Evolutionary conservation across 2,329 filamentous ascomycete genomes (phyloP).

Genomic region (Trichoderma hamatum): DNA sequence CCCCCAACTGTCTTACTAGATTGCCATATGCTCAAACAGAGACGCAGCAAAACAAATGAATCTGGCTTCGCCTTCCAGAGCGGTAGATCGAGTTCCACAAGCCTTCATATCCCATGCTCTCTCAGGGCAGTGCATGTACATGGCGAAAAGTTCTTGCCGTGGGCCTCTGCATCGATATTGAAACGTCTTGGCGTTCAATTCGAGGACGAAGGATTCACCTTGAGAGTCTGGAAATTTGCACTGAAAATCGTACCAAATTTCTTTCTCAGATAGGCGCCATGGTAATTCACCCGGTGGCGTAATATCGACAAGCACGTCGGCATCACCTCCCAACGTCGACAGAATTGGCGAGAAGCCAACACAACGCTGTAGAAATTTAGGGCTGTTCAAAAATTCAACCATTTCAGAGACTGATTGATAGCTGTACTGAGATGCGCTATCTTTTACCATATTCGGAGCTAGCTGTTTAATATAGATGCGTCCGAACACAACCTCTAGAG

Average conservation of each 20-base stretch:
- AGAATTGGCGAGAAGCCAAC: slow-evolving; percentile 37
- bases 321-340: slow-evolving; percentile 36
- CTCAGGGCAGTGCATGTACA: slow-evolving; percentile 38
- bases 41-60: slow-evolving; percentile 31
- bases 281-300: slow-evolving; percentile 22
- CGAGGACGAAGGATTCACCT: slow-evolving; percentile 30
- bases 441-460: slow-evolving; percentile 28
- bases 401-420: slow-evolving; percentile 28
- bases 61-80: slow-evolving; percentile 25
- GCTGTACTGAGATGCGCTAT: slow-evolving; percentile 30
- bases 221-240: slow-evolving; percentile 29
- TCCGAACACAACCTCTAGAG: slow-evolving; percentile 36
- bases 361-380: slow-evolving; percentile 11
- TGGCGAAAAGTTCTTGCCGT: slow-evolving; percentile 30
- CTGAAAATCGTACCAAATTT: slow-evolving; percentile 36
- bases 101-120: slow-evolving; percentile 41
- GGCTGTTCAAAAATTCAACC: slow-evolving; percentile 23
- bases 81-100: slow-evolving; percentile 27
- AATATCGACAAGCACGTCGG: slow-evolving; percentile 30
- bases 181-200: slow-evolving; percentile 37
- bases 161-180: slow-evolving; percentile 31
- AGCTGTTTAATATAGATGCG: slow-evolving; percentile 36
- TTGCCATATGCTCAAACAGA: slow-evolving; percentile 32
- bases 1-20: slow-evolving; percentile 32
- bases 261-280: slow-evolving; percentile 31